These are phyloP conservation scores for Phialophora chinensis DNA, from an alignment of 2,329 filamentous ascomycete genomes.

Conservation along the genomic window DNA sequence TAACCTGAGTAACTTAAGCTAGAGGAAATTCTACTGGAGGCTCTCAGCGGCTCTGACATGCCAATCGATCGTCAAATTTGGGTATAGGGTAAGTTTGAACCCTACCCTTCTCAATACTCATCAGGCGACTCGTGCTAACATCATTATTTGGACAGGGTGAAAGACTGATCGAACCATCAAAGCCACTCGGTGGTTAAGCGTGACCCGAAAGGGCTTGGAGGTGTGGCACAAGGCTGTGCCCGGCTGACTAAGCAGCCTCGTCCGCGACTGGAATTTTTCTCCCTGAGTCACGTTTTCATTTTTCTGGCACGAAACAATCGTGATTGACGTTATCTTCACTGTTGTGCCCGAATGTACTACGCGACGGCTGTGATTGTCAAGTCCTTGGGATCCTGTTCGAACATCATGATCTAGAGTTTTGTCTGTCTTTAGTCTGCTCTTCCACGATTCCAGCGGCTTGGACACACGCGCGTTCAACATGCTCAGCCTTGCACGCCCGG, in stretches of 20 bases:
- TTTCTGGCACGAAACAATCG: background rate
- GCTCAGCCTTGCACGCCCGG: conserved; percentile 14
- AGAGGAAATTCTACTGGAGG: no score
- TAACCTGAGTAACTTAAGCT: no score
- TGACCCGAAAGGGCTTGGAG: no score
- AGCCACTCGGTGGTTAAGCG: no score
- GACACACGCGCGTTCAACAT: conserved; percentile 20
- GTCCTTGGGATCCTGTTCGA: no score
- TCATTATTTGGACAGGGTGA: no score
- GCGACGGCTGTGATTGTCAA: background rate
- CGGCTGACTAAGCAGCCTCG: background rate
- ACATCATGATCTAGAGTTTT: background rate
- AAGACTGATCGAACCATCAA: no score
- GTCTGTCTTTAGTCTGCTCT: background rate
- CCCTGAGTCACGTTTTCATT: background rate
- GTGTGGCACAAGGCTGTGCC: background rate
- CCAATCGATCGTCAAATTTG: no score
- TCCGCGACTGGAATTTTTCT: background rate
- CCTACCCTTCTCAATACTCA: no score
- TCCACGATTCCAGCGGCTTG: background rate
- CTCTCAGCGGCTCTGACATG: no score
- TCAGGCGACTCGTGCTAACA: no score
- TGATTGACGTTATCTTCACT: background rate
- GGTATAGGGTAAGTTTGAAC: no score
- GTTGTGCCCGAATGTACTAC: background rate